phyloP scores from a whole-genome alignment of 2,329 filamentous ascomycete species.

The Fusarium anthophilum region DNA sequence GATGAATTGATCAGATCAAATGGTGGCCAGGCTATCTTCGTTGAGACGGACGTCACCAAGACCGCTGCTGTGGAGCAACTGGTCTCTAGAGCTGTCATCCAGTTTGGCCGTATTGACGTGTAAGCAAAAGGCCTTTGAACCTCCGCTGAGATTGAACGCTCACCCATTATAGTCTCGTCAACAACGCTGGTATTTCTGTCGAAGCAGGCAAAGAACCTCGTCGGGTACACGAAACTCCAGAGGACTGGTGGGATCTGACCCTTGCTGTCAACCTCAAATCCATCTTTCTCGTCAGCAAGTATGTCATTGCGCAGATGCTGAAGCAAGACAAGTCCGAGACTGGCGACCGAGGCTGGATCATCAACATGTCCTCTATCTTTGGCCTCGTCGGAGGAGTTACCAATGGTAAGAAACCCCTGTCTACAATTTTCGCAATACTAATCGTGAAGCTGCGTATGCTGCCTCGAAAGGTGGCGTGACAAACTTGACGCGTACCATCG shows the following conservation, averaged over 20 bases:
- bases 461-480: conserved; percentile 61
- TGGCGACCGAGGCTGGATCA: conserved; percentile 59
- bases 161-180: not conserved
- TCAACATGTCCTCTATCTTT: conserved; percentile 58
- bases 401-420: conserved; percentile 27
- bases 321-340: conserved; percentile 51
- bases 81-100: conserved; percentile 39
- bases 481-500: conserved; percentile 59
- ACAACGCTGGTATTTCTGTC: conserved; percentile 55
- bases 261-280: conserved; percentile 51
- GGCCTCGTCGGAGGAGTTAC: conserved; percentile 48
- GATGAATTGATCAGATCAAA: conserved; percentile 48
- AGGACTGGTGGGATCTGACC: conserved; percentile 56
- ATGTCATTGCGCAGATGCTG: conserved; percentile 59
- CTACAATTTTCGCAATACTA: not conserved
- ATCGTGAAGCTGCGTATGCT: conserved; percentile 49
- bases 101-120: conserved; percentile 39
- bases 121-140: not conserved
- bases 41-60: conserved; percentile 55
- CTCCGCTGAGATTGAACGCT: too few species aligned
- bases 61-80: conserved; percentile 49
- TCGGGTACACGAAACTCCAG: conserved; percentile 57
- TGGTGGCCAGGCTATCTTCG: conserved; percentile 52
- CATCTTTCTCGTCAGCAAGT: conserved; percentile 56
- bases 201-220: conserved; percentile 45